These are phyloP conservation scores for Stentor roeselii DNA, from an alignment of 73 alveolate genomes.

Conservation along the genomic window DNA sequence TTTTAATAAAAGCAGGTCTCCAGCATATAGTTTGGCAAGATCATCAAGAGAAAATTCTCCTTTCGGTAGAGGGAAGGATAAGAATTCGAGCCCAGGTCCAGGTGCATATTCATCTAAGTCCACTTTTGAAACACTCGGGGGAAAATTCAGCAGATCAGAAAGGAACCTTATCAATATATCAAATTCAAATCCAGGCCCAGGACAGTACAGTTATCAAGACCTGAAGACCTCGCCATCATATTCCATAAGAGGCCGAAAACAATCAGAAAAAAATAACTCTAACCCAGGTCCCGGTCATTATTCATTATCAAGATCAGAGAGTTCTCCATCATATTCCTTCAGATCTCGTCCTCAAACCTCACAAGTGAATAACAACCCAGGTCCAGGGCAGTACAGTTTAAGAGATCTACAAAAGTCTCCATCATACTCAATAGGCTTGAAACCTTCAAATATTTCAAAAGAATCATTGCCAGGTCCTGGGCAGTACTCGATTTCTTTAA, in stretches of 20 bases:
- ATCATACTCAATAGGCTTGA: not conserved
- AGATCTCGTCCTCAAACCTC: too few relatives aligned
- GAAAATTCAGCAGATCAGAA: not conserved
- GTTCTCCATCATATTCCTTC: not conserved
- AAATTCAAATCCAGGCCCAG: not conserved
- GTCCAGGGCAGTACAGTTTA: not conserved
- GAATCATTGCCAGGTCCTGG: not conserved
- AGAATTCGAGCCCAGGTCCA: conserved; percentile 7
- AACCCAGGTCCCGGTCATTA: conserved; percentile 1
- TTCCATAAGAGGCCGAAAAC: not conserved
- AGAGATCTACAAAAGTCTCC: not conserved
- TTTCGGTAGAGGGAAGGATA: too few relatives aligned
- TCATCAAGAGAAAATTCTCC: not conserved
- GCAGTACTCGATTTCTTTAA: not conserved
- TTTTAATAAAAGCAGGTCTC: not conserved
- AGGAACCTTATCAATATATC: not conserved
- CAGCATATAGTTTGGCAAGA: not conserved
- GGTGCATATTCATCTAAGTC: not conserved
- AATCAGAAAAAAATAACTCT: not conserved
- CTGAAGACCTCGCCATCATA: not conserved
- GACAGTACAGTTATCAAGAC: not conserved
- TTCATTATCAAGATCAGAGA: not conserved
- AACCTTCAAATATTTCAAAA: not conserved
- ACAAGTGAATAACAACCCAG: too few relatives aligned
- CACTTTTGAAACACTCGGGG: not conserved